These are phyloP conservation scores for Mortierella sp. DNA, from an alignment of 371 early-diverging fungal genomes.

Conservation along the genomic window DNA sequence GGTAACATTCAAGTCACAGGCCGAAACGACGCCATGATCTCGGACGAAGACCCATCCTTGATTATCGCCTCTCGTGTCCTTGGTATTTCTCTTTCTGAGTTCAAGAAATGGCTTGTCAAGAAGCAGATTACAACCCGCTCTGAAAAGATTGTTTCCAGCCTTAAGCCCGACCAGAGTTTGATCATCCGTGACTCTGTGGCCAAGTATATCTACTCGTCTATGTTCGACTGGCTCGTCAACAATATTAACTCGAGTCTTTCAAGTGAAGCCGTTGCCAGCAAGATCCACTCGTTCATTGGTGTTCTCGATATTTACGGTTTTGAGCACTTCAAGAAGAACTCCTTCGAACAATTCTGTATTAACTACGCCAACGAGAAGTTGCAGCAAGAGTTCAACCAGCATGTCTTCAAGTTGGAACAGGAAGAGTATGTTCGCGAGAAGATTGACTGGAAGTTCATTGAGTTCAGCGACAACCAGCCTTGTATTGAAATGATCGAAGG, in stretches of 20 bases:
- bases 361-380: constrained; percentile 98
- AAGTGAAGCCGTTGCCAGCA: constrained; percentile 68
- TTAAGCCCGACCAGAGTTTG: constrained; percentile 80
- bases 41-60: constrained; percentile 81
- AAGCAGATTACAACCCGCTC: constrained; percentile 89
- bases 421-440: constrained; percentile 95
- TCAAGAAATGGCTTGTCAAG: constrained; percentile 91
- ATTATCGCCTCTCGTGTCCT: constrained; percentile 76
- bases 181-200: constrained; percentile 95
- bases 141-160: constrained; percentile 86
- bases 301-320: constrained; percentile 98
- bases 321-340: constrained; percentile 97
- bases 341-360: constrained; percentile 99
- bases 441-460: constrained; percentile 92
- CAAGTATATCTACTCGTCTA: constrained; percentile 91
- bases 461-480: constrained; percentile 99
- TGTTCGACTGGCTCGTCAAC: constrained; percentile 95
- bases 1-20: constrained; percentile 93
- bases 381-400: constrained; percentile 97
- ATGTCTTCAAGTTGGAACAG: constrained; percentile 96
- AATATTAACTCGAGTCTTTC: constrained; percentile 85
- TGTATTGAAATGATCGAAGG: constrained; percentile 99
- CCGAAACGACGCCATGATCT: constrained; percentile 73
- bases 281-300: constrained; percentile 85
- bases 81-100: constrained; percentile 78